Evolutionary conservation across 352 stramenopile genomes (phyloP), one percentile per base, ranked within the genome.

Genomic region (Globisporangium megalacanthum): DNA sequence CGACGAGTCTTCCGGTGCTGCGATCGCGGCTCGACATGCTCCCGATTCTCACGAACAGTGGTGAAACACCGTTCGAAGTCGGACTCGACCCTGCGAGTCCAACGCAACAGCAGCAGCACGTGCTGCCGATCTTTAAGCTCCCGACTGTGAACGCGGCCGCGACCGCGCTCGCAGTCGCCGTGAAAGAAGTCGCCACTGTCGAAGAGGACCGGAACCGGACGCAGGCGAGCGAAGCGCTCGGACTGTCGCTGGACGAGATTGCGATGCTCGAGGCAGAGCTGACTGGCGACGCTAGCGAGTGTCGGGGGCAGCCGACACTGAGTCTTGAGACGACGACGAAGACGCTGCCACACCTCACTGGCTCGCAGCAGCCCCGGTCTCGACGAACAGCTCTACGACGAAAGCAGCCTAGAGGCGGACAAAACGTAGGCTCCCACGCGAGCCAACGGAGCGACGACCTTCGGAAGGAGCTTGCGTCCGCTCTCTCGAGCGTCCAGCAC

Each of bases 61-160:
- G 71, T 25, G 79, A 93, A 58, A 89, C 83, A 0, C 75, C 83
- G 6, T 90, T 91, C 46, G 83, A 93, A 55, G 61, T 89, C 13
- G 83, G 79, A 6, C 62, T 93, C 22, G 69, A 72, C 6, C 49
- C 49, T 13, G 49, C 59, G 25, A 55, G 45, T 56, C 53, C 47
- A n/a, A 54, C 52, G 39, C 58, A 77, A 31, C 58, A 77, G 22
- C 58, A 77, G 29, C 58, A 77, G 22, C 77, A 88, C 49, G 61
- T 90, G 4, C 58, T 93, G 6, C 83, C 83, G 5, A 77, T 93
- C 22, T 93, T 93, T 47, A 68, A 74, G 10, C 59, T 93, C 11
- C 83, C 83, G 6, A 73, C 59, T 1, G 80, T 93, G 19, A 84
- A 83, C 49, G 68, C 82, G 0, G 54, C 58, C 17, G 69, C 50